Base-by-base conservation (phyloP, 1,139 yeast species). In the Protomyces inundatus region DNA sequence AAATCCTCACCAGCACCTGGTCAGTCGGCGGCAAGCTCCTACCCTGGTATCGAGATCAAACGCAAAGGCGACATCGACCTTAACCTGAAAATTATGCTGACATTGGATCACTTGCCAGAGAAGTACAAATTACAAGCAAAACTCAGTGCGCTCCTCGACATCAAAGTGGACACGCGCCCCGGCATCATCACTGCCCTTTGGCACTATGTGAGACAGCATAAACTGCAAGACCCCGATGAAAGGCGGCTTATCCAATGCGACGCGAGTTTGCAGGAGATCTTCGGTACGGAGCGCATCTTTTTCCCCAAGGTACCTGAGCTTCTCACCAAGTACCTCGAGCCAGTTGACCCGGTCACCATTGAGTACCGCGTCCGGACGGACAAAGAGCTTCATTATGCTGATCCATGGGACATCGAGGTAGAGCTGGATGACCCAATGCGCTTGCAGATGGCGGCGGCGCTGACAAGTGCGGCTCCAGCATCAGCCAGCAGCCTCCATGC, bases 41-140 rank as follows among this genome's bases (percentile, higher is more conserved):
- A 93, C 72, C 98, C 95, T 74, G 98, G 96, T 1, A 77, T 93
- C 67, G 97, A 91, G 73, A 82, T 93, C 63, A 87, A 87, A 71
- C 83, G 98, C 71, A 79, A 81, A 34, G 98, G 98, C 2, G 77
- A 79, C 36, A 80, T 79, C 65, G 87, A 88, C 68, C 79, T 90
- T 61, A 79, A 82, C 52, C 83, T 89, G 61, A 84, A 84, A 67
- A 85, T 93, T 65, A 88, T 91, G 7, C 80, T 93, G 67, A 89
- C 91, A 75, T 85, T 90, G 58, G 90, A 88, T 73, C 88, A 86
- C 68, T 79, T 77, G 66, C 84, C 95, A 68, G 80, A 84, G 75
- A 83, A 81, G 70, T 81, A 89, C 67, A 84, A 80, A 71, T 81
- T 90, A 54, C 78, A 84, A 6, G 83, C 86, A 23, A 84, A 83